Evolutionary conservation across 2,329 filamentous ascomycete genomes (phyloP).

Genomic region (Cladophialophora chaetospira): DNA sequence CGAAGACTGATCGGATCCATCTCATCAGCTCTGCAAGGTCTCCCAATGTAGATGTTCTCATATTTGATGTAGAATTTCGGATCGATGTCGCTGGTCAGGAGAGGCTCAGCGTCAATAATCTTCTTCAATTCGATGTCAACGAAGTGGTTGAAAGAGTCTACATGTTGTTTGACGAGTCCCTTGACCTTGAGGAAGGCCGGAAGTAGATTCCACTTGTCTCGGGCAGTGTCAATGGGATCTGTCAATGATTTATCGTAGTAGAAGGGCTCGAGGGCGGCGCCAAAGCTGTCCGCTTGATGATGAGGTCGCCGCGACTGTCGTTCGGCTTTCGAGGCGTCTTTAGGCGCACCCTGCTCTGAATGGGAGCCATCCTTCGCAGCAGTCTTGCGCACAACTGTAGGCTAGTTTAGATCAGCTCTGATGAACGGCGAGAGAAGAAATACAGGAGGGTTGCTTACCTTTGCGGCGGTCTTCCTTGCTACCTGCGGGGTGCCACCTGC

Average conservation of each 20-base stretch:
- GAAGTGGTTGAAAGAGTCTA: constrained; percentile 99
- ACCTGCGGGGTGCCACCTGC: constrained; percentile 16
- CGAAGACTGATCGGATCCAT: constrained; percentile 62
- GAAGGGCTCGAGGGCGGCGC: constrained; percentile 68
- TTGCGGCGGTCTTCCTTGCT: constrained; percentile 21
- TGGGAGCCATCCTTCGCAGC: constrained; percentile 6
- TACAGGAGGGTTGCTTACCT: constrained; percentile 18
- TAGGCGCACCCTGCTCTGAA: neutral
- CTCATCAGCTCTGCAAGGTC: constrained; percentile 76
- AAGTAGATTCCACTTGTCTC: constrained; percentile 93
- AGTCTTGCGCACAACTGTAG: constrained; percentile 16
- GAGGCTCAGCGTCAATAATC: constrained; percentile 88
- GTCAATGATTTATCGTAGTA: constrained; percentile 69
- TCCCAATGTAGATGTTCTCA: constrained; percentile 83
- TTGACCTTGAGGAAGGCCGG: constrained; percentile 99
- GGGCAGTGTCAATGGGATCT: constrained; percentile 69
- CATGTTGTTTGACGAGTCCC: constrained; percentile 93
- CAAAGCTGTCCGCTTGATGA: constrained; percentile 50
- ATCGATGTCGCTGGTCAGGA: constrained; percentile 88
- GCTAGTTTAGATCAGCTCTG: neutral
- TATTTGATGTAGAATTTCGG: constrained; percentile 86
- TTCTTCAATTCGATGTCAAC: constrained; percentile 96
- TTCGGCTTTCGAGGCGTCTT: constrained; percentile 18
- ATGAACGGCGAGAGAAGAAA: neutral
- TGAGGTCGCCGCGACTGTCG: constrained; percentile 23